Conservation (phyloP, 805 yeast species). For the Henningerozyma blattae region DNA sequence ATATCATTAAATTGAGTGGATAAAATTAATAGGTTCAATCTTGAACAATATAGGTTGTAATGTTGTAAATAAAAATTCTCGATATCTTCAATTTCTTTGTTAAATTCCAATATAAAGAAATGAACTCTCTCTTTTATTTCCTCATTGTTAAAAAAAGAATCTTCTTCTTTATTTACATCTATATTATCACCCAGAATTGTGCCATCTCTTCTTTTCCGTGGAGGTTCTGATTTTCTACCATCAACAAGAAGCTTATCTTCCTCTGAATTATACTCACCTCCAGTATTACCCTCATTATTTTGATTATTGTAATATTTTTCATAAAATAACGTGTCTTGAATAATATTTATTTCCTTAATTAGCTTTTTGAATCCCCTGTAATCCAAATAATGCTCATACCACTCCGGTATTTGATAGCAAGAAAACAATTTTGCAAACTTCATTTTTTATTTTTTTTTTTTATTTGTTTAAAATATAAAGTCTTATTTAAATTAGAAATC, state of each 20-base stretch:
- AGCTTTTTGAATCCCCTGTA: conserved; percentile 75
- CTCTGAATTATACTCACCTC: too few species aligned
- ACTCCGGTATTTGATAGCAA: conserved; percentile 87
- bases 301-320: conserved; percentile 8
- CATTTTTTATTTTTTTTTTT: conserved; percentile 39
- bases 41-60: conserved; percentile 59
- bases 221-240: conserved; percentile 2
- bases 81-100: conserved; percentile 70
- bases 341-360: conserved; percentile 49
- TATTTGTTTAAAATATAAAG: too few species aligned
- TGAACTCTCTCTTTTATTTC: conserved; percentile 39
- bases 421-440: conserved; percentile 73
- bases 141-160: conserved; percentile 24
- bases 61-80: conserved; percentile 68
- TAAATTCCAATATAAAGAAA: conserved; percentile 65
- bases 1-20: conserved; percentile 19
- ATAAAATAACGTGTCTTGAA: conserved; percentile 26
- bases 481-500: background rate
- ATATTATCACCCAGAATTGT: background rate
- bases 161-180: conserved; percentile 3
- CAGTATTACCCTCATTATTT: too few species aligned
- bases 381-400: conserved; percentile 73
- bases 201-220: conserved; percentile 7
- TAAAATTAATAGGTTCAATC: conserved; percentile 39
- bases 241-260: background rate